Evolutionary conservation across 2,329 filamentous ascomycete genomes (phyloP).

Genomic region (Trichoderma sp.): DNA sequence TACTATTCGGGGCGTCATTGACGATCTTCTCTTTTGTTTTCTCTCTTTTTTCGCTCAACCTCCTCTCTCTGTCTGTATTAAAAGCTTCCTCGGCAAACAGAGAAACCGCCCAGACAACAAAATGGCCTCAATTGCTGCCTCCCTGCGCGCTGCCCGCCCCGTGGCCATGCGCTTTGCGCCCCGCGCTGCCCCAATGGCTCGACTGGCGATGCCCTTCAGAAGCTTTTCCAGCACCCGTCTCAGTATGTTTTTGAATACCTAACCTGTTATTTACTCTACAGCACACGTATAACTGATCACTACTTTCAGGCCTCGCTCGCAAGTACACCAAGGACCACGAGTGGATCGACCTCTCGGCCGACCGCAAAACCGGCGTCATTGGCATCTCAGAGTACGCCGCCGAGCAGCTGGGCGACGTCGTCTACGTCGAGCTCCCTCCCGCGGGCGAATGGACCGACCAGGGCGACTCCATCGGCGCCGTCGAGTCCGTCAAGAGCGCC

Average conservation of each 20-base stretch:
- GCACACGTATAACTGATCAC: background rate
- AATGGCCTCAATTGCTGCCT: constrained; percentile 65
- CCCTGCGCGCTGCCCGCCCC: constrained; percentile 53
- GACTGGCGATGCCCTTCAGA: constrained; percentile 41
- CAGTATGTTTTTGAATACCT: constrained; percentile 35
- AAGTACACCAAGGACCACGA: constrained; percentile 97
- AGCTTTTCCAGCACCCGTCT: constrained; percentile 45
- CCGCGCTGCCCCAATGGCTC: constrained; percentile 45
- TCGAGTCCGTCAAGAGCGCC: constrained; percentile 98
- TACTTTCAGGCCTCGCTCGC: constrained; percentile 61
- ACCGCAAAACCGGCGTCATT: constrained; percentile 76
- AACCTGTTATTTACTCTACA: background rate
- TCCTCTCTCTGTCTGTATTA: background rate
- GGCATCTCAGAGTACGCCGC: constrained; percentile 93
- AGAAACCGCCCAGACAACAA: background rate
- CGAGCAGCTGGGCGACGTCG: constrained; percentile 89
- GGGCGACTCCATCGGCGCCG: constrained; percentile 87
- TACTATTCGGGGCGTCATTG: constrained; percentile 15
- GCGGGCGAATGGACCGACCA: constrained; percentile 62
- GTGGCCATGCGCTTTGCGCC: constrained; percentile 43
- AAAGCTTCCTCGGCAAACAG: background rate
- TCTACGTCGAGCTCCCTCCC: constrained; percentile 92
- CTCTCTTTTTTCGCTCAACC: background rate
- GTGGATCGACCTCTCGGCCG: constrained; percentile 87
- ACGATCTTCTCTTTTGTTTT: background rate